Conservation (phyloP, 495 filamentous ascomycete species). For the Penicillium angulare region DNA sequence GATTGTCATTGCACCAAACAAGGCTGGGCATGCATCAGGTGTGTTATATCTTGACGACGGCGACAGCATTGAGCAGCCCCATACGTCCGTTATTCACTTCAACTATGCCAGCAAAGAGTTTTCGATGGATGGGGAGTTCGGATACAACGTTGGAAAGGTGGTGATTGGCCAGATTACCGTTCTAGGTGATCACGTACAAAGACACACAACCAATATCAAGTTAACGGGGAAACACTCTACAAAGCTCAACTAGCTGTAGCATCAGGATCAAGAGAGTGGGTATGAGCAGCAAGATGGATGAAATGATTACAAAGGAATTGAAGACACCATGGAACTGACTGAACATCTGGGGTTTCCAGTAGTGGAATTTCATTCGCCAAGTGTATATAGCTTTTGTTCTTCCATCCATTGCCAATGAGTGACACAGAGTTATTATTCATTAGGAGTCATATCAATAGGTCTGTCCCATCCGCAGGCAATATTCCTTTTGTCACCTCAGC, state of each 20-base stretch:
- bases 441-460: no score
- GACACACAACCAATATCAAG: not conserved
- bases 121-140: slow-evolving; percentile 49
- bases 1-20: slow-evolving; percentile 61
- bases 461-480: no score
- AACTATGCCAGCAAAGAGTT: slow-evolving; percentile 49
- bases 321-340: no score
- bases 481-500: no score
- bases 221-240: not conserved
- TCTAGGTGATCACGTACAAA: not conserved
- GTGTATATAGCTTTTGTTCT: no score
- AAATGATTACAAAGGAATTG: no score
- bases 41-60: slow-evolving; percentile 60
- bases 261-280: no score
- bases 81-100: slow-evolving; percentile 49
- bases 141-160: slow-evolving; percentile 37
- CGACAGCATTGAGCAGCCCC: slow-evolving; percentile 49
- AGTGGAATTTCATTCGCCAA: no score
- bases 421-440: no score
- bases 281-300: no score
- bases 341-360: no score
- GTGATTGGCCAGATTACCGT: slow-evolving; percentile 52
- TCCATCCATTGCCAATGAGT: no score
- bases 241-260: not conserved
- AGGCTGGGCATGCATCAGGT: slow-evolving; percentile 46